Evolutionary conservation across 805 yeast genomes (phyloP).

Genomic region (Wickerhamomyces chambardii): DNA sequence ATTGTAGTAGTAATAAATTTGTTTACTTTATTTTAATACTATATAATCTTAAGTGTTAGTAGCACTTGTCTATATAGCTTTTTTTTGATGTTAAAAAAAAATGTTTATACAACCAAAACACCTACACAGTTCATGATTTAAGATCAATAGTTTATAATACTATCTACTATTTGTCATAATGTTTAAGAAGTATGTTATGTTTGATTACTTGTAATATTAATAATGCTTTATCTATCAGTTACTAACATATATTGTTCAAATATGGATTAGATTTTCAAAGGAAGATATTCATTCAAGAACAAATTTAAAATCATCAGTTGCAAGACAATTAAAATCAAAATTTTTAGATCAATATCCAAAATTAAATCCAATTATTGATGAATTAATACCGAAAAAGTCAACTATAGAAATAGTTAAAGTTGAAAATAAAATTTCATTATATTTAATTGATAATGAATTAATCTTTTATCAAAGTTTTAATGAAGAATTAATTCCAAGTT

Average conservation of each 20-base stretch:
- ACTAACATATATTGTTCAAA: no score
- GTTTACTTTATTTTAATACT: no score
- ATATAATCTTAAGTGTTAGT: no score
- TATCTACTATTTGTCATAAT: constrained; percentile 14
- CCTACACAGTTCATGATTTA: no score
- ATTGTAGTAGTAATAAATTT: no score
- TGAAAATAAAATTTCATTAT: constrained; percentile 80
- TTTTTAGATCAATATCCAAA: constrained; percentile 65
- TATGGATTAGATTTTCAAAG: constrained; percentile 68
- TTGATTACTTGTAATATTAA: not conserved
- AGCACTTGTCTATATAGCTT: no score
- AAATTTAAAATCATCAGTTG: constrained; percentile 90
- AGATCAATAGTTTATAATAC: not conserved
- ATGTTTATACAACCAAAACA: not conserved
- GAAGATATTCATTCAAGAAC: constrained; percentile 89
- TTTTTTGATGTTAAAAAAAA: no score
- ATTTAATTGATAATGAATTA: constrained; percentile 64
- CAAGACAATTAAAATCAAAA: constrained; percentile 73
- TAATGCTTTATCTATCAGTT: not conserved
- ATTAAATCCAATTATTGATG: constrained; percentile 73
- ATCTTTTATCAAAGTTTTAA: constrained; percentile 68
- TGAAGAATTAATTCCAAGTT: constrained; percentile 67
- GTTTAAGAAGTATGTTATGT: constrained; percentile 34
- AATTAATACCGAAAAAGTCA: constrained; percentile 80
- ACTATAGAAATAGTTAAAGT: constrained; percentile 77